Evolutionary conservation across 169 alveolate species (phyloP).

Genomic region (Sarcocystis neurona): DNA sequence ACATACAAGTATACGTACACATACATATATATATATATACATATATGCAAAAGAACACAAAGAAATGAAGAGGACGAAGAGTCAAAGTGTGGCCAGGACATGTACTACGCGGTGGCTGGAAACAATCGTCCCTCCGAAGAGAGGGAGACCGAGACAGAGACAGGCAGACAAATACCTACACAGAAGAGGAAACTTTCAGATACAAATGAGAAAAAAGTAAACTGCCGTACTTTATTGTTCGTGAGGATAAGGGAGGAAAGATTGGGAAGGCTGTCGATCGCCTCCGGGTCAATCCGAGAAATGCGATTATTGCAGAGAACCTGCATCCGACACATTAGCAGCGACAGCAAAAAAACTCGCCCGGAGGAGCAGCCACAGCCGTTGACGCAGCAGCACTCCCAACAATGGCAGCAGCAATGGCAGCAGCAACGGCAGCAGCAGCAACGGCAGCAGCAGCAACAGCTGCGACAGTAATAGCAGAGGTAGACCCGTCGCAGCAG

Average conservation of each 20-base stretch:
- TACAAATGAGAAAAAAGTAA: not conserved
- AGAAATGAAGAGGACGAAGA: not conserved
- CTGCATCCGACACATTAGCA: constrained; percentile 61
- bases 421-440: not conserved
- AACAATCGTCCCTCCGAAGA: not conserved
- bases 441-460: too few species aligned
- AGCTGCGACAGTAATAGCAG: too few species aligned
- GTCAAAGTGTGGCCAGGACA: not conserved
- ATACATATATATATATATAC: constrained; percentile 56
- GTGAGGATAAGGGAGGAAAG: constrained; percentile 85
- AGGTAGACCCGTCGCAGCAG: too few species aligned
- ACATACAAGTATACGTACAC: not conserved
- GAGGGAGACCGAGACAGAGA: not conserved
- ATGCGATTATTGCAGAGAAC: constrained; percentile 79
- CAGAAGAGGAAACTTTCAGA: too few species aligned
- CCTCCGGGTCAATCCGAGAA: constrained; percentile 76
- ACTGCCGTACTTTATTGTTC: constrained; percentile 79
- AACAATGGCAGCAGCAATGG: not conserved
- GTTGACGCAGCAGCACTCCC: not conserved
- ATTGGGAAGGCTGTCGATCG: constrained; percentile 77
- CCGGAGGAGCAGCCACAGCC: not conserved
- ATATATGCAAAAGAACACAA: constrained; percentile 16
- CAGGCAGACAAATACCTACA: not conserved
- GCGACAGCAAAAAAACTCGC: not conserved
- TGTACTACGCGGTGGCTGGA: not conserved